phyloP scores from a whole-genome alignment of 352 stramenopile species.

The Phytophthora nicotianae region DNA sequence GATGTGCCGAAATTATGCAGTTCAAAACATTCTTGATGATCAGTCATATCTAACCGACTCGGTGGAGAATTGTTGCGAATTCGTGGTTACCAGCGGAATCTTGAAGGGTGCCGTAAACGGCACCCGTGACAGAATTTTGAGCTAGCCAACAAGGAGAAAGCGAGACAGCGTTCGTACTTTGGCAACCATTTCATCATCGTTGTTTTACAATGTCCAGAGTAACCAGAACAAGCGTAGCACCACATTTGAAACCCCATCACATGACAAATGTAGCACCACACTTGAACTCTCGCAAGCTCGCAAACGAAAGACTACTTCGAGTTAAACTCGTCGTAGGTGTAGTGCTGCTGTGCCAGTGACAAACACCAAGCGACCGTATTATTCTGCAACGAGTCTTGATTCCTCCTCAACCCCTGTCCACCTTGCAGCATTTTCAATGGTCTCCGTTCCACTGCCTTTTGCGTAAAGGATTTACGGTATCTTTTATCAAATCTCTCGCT shows the following conservation, averaged over 20 bases:
- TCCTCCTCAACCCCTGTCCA: neutral
- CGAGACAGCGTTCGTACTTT: too few relatives aligned
- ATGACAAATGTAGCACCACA: neutral
- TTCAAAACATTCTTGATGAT: too few relatives aligned
- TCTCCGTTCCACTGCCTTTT: neutral
- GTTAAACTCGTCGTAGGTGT: neutral
- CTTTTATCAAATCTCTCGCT: neutral
- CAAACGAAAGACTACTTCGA: neutral
- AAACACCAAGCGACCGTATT: neutral
- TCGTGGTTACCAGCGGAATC: too few relatives aligned
- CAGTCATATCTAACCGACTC: too few relatives aligned
- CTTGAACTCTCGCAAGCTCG: too few relatives aligned
- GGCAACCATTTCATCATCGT: too few relatives aligned
- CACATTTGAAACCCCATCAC: neutral
- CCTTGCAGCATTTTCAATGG: neutral
- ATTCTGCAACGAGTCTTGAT: neutral
- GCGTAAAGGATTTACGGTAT: neutral
- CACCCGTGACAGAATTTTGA: too few relatives aligned
- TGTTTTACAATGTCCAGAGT: too few relatives aligned
- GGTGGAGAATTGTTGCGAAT: too few relatives aligned
- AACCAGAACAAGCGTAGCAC: neutral
- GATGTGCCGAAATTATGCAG: too few relatives aligned
- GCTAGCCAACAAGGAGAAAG: too few relatives aligned
- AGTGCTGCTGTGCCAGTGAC: neutral
- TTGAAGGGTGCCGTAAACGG: too few relatives aligned